Base-by-base conservation (phyloP, 2,329 filamentous ascomycete species). In the Podosphaera aphanis region DNA sequence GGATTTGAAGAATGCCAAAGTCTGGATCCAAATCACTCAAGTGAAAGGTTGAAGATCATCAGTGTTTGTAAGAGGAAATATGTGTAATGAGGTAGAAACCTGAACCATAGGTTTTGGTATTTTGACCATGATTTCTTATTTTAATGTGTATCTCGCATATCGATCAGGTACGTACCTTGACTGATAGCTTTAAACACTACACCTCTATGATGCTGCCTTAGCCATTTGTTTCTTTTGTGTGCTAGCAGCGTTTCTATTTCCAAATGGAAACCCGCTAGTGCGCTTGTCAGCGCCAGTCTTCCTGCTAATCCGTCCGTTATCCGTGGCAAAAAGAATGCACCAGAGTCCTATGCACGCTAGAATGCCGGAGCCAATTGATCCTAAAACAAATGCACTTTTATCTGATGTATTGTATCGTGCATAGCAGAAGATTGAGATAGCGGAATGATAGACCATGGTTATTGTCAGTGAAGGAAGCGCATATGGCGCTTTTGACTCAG, bases 211-310 rank as follows among this genome's bases (percentile, higher is more conserved):
- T 11, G 25, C 11, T 29, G 5, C 25, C 11, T 29, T 29, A 29
- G 11, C 25, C 48, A 52, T 31, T 41, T 52, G 47, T 45, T 51
- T 57, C 50, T 59, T 59, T 50, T 52, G 55, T 27, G 51, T 49
- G 18, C 48, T 46, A 10, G 56, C 57, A 31, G 59, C 57, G 57
- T 73, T 69, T 4, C 53, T 55, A 53, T 81, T 80, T 52, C 64
- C 64, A 57, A 82, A 80, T 2, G 77, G 77, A 53, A 73, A 82
- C 10, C 73, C 74, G 48, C 68, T 68, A 21, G 69, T 78, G 56
- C 76, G 64, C 66, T 79, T 79, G 56, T 80, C 77, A 29, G 70
- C 73, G 0, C 76, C 75, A 1, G 74, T 79, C 60, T 66, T 73
- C 56, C 69, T 67, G 55, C 69, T 74, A 46, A 79, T 71, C 49